phyloP scores from a whole-genome alignment of 1,139 yeast species.

The Saccharomyces pastorianus region DNA sequence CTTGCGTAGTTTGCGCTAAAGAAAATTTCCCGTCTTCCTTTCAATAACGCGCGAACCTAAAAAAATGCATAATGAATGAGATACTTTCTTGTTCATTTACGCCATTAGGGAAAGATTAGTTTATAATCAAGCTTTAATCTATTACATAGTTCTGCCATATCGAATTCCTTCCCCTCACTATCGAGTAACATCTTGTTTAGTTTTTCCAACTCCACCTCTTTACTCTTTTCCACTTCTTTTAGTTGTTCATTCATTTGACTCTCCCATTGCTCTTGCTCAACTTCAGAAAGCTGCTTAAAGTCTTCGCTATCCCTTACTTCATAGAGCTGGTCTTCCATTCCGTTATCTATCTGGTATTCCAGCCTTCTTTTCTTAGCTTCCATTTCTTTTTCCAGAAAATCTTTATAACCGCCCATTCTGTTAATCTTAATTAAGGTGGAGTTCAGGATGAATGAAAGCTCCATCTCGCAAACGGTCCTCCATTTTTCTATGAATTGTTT shows the following conservation, averaged over 20 bases:
- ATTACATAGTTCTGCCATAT: constrained; percentile 38
- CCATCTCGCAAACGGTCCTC: constrained; percentile 38
- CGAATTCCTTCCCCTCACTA: constrained; percentile 30
- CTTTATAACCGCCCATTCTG: constrained; percentile 40
- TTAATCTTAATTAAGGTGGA: constrained; percentile 36
- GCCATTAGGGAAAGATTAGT: constrained; percentile 31
- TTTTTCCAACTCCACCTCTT: constrained; percentile 21
- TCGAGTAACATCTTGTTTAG: constrained; percentile 25
- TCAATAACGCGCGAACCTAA: not conserved
- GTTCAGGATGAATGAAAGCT: constrained; percentile 38
- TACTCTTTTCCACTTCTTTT: constrained; percentile 18
- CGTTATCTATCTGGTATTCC: constrained; percentile 31
- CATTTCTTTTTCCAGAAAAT: constrained; percentile 33
- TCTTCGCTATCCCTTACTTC: constrained; percentile 35
- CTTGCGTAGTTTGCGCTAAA: not conserved
- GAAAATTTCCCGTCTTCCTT: not conserved
- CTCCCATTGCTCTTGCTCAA: constrained; percentile 31
- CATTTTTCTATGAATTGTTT: constrained; percentile 35
- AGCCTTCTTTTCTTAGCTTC: constrained; percentile 31
- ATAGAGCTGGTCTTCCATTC: constrained; percentile 33
- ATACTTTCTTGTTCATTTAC: not conserved
- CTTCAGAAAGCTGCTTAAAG: constrained; percentile 29
- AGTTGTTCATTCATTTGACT: constrained; percentile 22
- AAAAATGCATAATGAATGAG: not conserved
- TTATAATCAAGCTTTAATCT: constrained; percentile 37